These are phyloP conservation scores for Limonium bicolor DNA, from an alignment of 148 eudicot species.

Conservation along the genomic window DNA sequence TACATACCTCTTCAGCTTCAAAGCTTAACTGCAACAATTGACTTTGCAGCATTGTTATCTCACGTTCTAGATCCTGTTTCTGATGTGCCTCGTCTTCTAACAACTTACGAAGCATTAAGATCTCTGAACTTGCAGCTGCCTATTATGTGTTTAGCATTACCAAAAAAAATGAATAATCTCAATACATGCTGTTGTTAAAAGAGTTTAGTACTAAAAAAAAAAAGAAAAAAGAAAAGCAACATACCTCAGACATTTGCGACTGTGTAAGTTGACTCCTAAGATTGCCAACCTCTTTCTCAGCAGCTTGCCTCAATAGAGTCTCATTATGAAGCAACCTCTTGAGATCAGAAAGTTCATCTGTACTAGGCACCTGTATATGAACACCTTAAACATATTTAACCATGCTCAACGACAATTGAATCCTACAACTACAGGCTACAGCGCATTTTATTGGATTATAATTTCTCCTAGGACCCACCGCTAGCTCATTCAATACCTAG, in stretches of 20 bases:
- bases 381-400: too few species aligned
- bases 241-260: conserved; percentile 58
- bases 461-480: too few species aligned
- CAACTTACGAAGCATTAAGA: conserved; percentile 45
- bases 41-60: conserved; percentile 54
- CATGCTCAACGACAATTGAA: too few species aligned
- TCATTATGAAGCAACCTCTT: conserved; percentile 53
- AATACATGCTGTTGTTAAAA: too few species aligned
- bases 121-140: conserved; percentile 53
- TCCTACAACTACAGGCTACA: too few species aligned
- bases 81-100: conserved; percentile 55
- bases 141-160: conserved; percentile 12
- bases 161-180: neutral
- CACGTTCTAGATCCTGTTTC: conserved; percentile 65
- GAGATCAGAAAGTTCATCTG: conserved; percentile 37
- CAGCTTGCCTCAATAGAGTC: conserved; percentile 33
- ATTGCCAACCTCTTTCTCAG: conserved; percentile 52
- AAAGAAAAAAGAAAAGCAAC: conserved; percentile 6
- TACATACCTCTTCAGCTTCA: conserved; percentile 85
- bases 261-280: conserved; percentile 45
- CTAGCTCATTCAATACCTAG: too few species aligned
- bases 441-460: too few species aligned
- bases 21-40: conserved; percentile 71
- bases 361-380: conserved; percentile 17
- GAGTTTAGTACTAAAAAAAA: conserved; percentile 7